Percentiles rank a stretch among this genome's conserved stretches.
Conservation (phyloP, 345 rosid genomes). For the Populus pruinosa region DNA sequence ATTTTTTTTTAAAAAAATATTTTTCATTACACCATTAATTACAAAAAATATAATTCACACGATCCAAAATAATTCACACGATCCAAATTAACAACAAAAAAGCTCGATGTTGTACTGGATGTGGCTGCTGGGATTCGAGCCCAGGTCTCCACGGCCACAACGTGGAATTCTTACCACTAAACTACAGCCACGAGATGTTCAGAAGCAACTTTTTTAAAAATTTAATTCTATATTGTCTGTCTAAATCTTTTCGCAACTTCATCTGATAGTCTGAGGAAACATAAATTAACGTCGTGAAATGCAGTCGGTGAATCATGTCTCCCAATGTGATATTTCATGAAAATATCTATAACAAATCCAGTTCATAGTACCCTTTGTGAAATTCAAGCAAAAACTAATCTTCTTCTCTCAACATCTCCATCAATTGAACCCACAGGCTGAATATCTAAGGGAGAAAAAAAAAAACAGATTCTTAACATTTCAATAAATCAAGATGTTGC, state of each 20-base stretch:
- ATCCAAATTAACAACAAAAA: no score
- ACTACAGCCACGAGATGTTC: constrained; percentile 47
- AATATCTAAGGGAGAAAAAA: no score
- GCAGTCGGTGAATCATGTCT: neutral
- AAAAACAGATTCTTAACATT: neutral
- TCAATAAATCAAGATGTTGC: neutral
- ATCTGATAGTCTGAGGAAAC: neutral
- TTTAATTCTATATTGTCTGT: no score
- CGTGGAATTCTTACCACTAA: constrained; percentile 82
- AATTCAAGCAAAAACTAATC: neutral
- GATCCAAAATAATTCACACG: no score
- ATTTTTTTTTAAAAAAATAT: no score
- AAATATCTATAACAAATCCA: neutral
- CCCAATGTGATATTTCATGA: neutral
- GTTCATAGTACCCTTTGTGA: neutral
- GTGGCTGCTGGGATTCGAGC: constrained; percentile 96
- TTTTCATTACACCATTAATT: no score
- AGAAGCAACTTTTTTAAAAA: rapidly evolving
- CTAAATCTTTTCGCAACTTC: no score
- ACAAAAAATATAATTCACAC: no score
- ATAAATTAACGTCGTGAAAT: neutral
- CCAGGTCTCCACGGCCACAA: constrained; percentile 93
- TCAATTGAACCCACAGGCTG: neutral
- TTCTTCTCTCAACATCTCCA: neutral
- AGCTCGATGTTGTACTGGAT: neutral